Evolutionary conservation across 2,329 filamentous ascomycete species (phyloP), one percentile per base, ranked within the genome.

Genomic region (Epichloe aotearoae): DNA sequence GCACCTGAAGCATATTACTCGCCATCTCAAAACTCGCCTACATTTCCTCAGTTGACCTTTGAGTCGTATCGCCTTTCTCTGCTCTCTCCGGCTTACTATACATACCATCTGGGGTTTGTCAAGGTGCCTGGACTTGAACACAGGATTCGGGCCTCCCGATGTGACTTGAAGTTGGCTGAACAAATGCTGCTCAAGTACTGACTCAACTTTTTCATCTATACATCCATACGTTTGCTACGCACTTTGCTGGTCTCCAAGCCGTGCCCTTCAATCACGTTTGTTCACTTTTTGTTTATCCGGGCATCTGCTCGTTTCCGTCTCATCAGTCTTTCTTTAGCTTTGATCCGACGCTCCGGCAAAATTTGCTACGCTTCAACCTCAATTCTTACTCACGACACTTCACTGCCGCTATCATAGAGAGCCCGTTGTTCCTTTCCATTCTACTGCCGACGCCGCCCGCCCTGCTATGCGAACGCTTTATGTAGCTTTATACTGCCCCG

Each of bases 391-490:
- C 26, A 44, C 20, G 33, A 44, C 47, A 38, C 12, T 15, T 17
- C 17, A 37, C 40, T 37, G 19, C 33, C 19, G 26, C 12, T 39
- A 20, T 17, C 2, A 39, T 20, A 46, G 40, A 45, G n/a, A 40
- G n/a, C 40, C 42, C 46, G 23, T 4, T 19, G 11, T 47, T 14
- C 14, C 17, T 26, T 19, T 19, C 36, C 15, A 23, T n/a, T 12
- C 8, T n/a, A 26, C 20, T 17, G 17, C 34, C 19, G 20, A 8
- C 26, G 26, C 26, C 26, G 52, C 56, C 26, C 2, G 52, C 56
- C 54, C 55, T 64, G 61, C 58, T 56, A 59, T 59, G 55, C 57
- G 47, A 56, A 51, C 52, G 54, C 54, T 56, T 52, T 54, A 51
- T 51, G 51, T 52, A 57, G 53, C 53, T 58, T 52, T 46, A 49